Conservation (phyloP, 306 rosid genomes). For the Vicia villosa region DNA sequence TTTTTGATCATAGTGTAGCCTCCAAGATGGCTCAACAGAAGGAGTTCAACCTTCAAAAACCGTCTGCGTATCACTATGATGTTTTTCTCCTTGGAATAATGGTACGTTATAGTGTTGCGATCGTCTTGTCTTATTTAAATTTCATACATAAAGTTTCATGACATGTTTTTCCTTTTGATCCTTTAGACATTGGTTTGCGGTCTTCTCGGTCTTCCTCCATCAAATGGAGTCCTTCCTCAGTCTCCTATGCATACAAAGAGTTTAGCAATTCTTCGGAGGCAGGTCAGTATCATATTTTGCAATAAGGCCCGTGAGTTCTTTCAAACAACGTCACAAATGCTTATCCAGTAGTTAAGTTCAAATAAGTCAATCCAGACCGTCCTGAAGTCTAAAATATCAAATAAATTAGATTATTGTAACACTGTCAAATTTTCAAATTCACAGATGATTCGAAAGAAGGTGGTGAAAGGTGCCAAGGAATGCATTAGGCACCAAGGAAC, state of each 20-base stretch:
- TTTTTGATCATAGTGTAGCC: constrained; percentile 90
- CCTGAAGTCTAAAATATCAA: neutral
- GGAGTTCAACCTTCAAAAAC: constrained; percentile 89
- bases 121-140: neutral
- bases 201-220: constrained; percentile 85
- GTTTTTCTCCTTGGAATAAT: constrained; percentile 68
- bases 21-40: constrained; percentile 90
- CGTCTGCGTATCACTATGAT: constrained; percentile 88
- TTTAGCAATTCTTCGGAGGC: constrained; percentile 70
- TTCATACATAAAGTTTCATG: neutral
- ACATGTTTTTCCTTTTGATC: constrained; percentile 27
- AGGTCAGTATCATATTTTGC: constrained; percentile 44
- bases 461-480: constrained; percentile 85
- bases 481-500: constrained; percentile 52
- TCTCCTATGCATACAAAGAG: constrained; percentile 98
- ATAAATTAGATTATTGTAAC: constrained; percentile 14
- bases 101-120: constrained; percentile 45
- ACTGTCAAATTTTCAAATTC: constrained; percentile 26
- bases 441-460: constrained; percentile 69
- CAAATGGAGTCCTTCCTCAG: constrained; percentile 94
- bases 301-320: neutral
- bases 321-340: neutral
- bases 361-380: neutral
- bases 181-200: constrained; percentile 77
- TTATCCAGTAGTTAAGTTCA: neutral